phyloP scores from a whole-genome alignment of 371 early-diverging fungal genomes.

The Entomophthora muscae region DNA sequence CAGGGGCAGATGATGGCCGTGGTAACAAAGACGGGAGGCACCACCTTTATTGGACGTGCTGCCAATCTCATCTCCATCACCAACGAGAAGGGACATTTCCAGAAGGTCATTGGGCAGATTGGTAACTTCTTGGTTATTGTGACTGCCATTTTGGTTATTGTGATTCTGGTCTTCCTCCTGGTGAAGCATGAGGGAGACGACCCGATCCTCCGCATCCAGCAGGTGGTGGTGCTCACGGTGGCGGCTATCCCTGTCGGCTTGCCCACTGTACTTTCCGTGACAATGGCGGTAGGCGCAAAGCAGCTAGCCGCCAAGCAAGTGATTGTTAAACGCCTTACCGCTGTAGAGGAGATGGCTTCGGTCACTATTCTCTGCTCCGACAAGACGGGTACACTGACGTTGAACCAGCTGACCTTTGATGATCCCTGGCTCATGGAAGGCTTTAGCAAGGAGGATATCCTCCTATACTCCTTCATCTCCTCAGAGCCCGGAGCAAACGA shows the following conservation, averaged over 20 bases:
- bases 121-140: slow-evolving; percentile 82
- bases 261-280: slow-evolving; percentile 89
- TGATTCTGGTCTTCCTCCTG: too few species aligned
- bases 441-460: slow-evolving; percentile 61
- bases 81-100: slow-evolving; percentile 68
- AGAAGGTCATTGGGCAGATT: slow-evolving; percentile 76
- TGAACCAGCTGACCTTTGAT: slow-evolving; percentile 79
- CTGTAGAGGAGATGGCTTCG: slow-evolving; percentile 89
- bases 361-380: slow-evolving; percentile 89
- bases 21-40: slow-evolving; percentile 64
- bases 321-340: slow-evolving; percentile 85
- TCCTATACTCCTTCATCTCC: slow-evolving; percentile 66
- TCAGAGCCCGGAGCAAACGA: slow-evolving; percentile 82
- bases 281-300: slow-evolving; percentile 90
- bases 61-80: slow-evolving; percentile 74
- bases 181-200: too few species aligned
- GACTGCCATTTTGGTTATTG: slow-evolving; percentile 57
- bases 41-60: slow-evolving; percentile 79
- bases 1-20: slow-evolving; percentile 72
- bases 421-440: slow-evolving; percentile 60
- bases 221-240: slow-evolving; percentile 80
- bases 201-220: slow-evolving; percentile 29
- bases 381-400: slow-evolving; percentile 94
- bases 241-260: slow-evolving; percentile 95
- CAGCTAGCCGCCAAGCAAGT: slow-evolving; percentile 84